phyloP scores from a whole-genome alignment of 2,329 filamentous ascomycete species.

The Cladosporium velox region DNA sequence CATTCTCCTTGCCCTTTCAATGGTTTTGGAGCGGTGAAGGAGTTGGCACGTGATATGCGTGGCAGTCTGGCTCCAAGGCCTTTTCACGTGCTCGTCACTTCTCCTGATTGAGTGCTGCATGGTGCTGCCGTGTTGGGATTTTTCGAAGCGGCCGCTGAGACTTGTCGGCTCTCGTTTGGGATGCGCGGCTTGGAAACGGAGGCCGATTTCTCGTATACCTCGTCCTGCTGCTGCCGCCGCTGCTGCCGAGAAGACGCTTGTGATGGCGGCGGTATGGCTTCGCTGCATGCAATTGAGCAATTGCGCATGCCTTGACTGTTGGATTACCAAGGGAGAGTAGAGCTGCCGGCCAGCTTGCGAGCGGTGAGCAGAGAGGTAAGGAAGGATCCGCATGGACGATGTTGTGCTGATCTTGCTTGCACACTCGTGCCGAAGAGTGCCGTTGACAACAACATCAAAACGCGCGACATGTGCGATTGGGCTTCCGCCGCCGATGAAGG shows the following conservation, averaged over 20 bases:
- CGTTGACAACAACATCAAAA: too few species aligned
- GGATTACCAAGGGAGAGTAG: background rate
- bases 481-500: background rate
- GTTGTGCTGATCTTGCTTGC: background rate
- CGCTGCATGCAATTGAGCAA: too few species aligned
- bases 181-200: background rate
- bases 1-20: background rate
- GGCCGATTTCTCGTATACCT: background rate
- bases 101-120: background rate
- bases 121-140: background rate
- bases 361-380: background rate
- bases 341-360: background rate
- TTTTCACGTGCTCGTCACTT: background rate
- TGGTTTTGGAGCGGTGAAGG: background rate
- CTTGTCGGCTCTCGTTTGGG: background rate
- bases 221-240: background rate
- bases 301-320: background rate
- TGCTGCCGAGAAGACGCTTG: background rate
- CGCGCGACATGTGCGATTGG: background rate
- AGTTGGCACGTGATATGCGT: background rate
- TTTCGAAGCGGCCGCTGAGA: background rate
- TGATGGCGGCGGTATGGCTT: too few species aligned
- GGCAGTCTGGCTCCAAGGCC: background rate
- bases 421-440: background rate
- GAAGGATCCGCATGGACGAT: background rate